These are phyloP conservation scores for Penicillium odoratum DNA, from an alignment of 495 filamentous ascomycete species.

Conservation along the genomic window DNA sequence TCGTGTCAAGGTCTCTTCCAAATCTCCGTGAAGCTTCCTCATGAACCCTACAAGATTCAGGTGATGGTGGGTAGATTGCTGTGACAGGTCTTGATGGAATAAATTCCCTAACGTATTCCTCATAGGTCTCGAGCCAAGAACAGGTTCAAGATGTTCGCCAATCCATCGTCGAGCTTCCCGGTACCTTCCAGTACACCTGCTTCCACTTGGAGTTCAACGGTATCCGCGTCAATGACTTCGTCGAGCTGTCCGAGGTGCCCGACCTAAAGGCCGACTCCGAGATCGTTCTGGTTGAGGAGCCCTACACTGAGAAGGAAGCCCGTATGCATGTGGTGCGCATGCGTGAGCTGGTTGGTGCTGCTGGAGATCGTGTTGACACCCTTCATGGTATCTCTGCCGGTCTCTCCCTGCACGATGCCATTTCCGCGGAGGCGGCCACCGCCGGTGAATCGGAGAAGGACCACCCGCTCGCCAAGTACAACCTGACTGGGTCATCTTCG, in stretches of 20 bases:
- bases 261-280: constrained; percentile 72
- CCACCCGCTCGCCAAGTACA: constrained; percentile 64
- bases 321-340: constrained; percentile 90
- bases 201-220: constrained; percentile 93
- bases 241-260: constrained; percentile 89
- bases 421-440: constrained; percentile 50
- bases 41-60: constrained; percentile 74
- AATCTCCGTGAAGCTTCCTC: constrained; percentile 80
- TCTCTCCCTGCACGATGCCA: constrained; percentile 78
- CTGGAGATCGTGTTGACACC: constrained; percentile 82
- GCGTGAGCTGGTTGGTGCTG: constrained; percentile 87
- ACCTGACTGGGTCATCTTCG: constrained; percentile 66
- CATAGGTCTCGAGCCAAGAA: constrained; percentile 85
- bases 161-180: constrained; percentile 91
- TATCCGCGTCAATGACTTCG: constrained; percentile 87
- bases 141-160: constrained; percentile 97
- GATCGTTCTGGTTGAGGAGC: constrained; percentile 84
- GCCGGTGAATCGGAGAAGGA: constrained; percentile 51
- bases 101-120: constrained; percentile 16
- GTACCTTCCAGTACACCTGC: constrained; percentile 94
- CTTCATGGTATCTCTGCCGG: constrained; percentile 89
- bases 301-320: constrained; percentile 98
- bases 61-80: constrained; percentile 62
- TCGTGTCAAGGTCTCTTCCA: constrained; percentile 62
- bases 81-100: neutral